Evolutionary conservation across 768 basidiomycete genomes (phyloP), one percentile per base, ranked within the genome.

Genomic region (Tephrocybe sp.): DNA sequence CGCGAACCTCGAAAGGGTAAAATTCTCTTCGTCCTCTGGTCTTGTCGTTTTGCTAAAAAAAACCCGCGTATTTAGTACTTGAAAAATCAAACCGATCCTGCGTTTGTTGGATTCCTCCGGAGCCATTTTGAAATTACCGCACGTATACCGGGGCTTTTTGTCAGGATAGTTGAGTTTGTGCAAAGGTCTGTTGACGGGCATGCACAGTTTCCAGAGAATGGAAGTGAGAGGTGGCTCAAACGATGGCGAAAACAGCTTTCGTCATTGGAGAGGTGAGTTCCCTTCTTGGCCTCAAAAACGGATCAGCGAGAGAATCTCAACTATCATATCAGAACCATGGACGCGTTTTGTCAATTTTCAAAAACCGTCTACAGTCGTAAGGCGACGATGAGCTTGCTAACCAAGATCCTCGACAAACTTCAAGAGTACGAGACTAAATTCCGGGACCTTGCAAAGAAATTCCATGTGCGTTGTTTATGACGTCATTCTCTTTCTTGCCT

Each of bases 401-500:
- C 49, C 15, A 59, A 40, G 16, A 34, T 39, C 8, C 54, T 69
- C 29, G 52, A 59, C 34, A 74, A 73, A 62, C 56, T 71, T 45
- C 59, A 62, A 45, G 63, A 73, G 57, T 71, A 71, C 60, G 71
- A 73, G 56, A 52, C 53, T 42, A 74, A 74, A 54, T 52, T 73
- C 45, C 55, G 57, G 31, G 65, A 73, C 57, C 62, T 74, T 25
- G 61, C 66, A 37, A 61, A 64, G 46, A 71, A 71, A 51, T 68
- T 69, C 56, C 61, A 58, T 45, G 71, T 69, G 49, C 30, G 66
- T 60, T n/a, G 40, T 27, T 45, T 18, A 38, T 38, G n/a, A n/a
- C 37, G 10, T 1, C n/a, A 34, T 40, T 42, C 19, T 30, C 34
- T 21, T 36, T 45, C 39, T 16, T 22, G 12, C 45, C 46, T 46